Percentiles rank a stretch among this genome's conserved stretches.
phyloP scores from a whole-genome alignment of 768 basidiomycete species.

The Cyathus striatus region DNA sequence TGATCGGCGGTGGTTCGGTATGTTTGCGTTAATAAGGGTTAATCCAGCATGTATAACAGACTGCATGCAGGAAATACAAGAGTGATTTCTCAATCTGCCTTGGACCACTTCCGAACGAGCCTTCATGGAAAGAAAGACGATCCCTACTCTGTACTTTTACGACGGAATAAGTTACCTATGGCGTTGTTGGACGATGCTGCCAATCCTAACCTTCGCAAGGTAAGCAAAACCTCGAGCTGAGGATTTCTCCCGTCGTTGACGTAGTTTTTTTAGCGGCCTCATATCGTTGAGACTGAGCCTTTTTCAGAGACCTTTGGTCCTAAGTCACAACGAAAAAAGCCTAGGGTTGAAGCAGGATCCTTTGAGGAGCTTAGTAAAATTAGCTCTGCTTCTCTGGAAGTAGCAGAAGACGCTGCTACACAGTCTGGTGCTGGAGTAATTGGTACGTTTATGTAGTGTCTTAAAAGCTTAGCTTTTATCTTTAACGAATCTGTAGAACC shows the following conservation, averaged over 20 bases:
- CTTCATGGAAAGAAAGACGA: conserved; percentile 82
- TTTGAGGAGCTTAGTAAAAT: conserved; percentile 85
- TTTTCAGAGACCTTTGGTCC: conserved; percentile 94
- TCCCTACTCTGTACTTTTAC: conserved; percentile 92
- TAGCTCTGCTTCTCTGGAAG: conserved; percentile 49
- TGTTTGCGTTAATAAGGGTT: too few relatives aligned
- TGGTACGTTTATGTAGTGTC: conserved; percentile 32
- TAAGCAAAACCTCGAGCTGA: conserved; percentile 18
- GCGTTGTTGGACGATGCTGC: conserved; percentile 87
- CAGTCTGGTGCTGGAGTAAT: conserved; percentile 34
- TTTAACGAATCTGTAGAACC: conserved; percentile 29
- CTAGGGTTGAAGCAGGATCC: conserved; percentile 80
- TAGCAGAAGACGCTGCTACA: conserved; percentile 40
- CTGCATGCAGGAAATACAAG: conserved; percentile 80
- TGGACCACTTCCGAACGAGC: conserved; percentile 94
- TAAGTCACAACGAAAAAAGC: conserved; percentile 90
- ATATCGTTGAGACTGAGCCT: conserved; percentile 95
- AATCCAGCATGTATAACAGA: neutral
- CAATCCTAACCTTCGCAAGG: conserved; percentile 78
- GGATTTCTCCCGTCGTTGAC: neutral
- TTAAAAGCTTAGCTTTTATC: neutral
- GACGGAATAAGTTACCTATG: conserved; percentile 96
- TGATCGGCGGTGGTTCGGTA: conserved; percentile 97
- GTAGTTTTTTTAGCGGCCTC: conserved; percentile 55
- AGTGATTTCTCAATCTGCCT: conserved; percentile 92